phyloP scores from a whole-genome alignment of 2,329 filamentous ascomycete genomes.

The Daldinia sp. region DNA sequence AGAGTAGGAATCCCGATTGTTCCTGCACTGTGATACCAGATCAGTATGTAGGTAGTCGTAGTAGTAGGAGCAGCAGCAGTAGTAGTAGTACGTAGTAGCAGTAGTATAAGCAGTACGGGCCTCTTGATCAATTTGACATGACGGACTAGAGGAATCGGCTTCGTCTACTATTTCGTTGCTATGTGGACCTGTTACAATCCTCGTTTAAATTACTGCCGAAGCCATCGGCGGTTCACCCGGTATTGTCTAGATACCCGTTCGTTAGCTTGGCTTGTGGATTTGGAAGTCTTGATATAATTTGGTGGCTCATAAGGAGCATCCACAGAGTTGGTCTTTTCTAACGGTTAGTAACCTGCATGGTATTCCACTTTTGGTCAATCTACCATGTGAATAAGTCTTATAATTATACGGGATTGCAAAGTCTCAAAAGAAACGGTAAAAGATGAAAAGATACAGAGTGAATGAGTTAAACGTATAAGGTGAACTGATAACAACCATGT shows the following conservation, averaged over 20 bases:
- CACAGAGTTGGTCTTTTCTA: not conserved
- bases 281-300: not conserved
- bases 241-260: slow-evolving; percentile 2
- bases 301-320: not conserved
- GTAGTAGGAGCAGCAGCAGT: too few relatives aligned
- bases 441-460: too few relatives aligned
- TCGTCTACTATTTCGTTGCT: not conserved
- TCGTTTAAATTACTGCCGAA: slow-evolving; percentile 2
- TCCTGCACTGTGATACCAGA: not conserved
- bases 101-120: not conserved
- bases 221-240: not conserved
- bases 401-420: too few relatives aligned
- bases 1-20: too few relatives aligned
- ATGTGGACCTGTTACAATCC: not conserved
- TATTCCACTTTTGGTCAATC: not conserved
- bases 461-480: not conserved
- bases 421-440: too few relatives aligned
- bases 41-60: not conserved
- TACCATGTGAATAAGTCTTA: too few relatives aligned
- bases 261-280: not conserved
- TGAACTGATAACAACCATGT: not conserved
- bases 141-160: not conserved
- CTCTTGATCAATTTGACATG: not conserved
- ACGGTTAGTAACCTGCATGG: not conserved
- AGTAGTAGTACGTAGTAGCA: too few relatives aligned